These are phyloP conservation scores for Candida maesae DNA, from an alignment of 805 yeast genomes.

Conservation along the genomic window DNA sequence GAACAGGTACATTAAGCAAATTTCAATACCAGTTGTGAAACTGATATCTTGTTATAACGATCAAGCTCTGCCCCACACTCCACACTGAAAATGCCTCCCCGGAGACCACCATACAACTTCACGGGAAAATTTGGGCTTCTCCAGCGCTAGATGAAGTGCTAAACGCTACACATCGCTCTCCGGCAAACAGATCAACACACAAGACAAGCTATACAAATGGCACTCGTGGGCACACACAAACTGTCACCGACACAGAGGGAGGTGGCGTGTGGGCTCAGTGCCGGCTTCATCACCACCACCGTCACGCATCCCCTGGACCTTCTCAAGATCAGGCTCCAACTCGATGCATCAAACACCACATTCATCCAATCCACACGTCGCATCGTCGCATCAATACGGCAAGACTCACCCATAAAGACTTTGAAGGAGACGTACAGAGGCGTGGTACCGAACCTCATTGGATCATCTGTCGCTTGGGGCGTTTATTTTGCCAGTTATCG, in stretches of 20 bases:
- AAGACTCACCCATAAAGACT: slow-evolving; percentile 16
- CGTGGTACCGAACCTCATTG: slow-evolving; percentile 58
- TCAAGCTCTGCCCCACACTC: too few species aligned
- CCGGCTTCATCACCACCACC: slow-evolving; percentile 78
- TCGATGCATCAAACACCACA: slow-evolving; percentile 33
- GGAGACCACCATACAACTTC: too few species aligned
- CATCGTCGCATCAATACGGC: slow-evolving; percentile 5
- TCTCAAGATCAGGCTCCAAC: slow-evolving; percentile 77
- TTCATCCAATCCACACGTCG: slow-evolving; percentile 9
- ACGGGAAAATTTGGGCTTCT: too few species aligned
- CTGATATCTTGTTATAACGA: too few species aligned
- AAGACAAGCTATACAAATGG: too few species aligned
- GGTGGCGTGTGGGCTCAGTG: slow-evolving; percentile 65
- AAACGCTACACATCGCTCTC: too few species aligned
- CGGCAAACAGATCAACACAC: too few species aligned
- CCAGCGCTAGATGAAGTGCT: too few species aligned
- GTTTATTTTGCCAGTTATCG: slow-evolving; percentile 78
- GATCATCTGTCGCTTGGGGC: slow-evolving; percentile 88
- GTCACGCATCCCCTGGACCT: slow-evolving; percentile 89
- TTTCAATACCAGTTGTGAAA: too few species aligned
- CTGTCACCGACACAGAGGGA: slow-evolving; percentile 19
- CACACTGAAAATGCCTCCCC: too few species aligned
- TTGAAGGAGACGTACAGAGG: slow-evolving; percentile 21
- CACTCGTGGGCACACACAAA: not conserved
- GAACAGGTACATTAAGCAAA: too few species aligned